phyloP scores from a whole-genome alignment of 1,284 basidiomycete species.

The Golubevia pallescens region DNA sequence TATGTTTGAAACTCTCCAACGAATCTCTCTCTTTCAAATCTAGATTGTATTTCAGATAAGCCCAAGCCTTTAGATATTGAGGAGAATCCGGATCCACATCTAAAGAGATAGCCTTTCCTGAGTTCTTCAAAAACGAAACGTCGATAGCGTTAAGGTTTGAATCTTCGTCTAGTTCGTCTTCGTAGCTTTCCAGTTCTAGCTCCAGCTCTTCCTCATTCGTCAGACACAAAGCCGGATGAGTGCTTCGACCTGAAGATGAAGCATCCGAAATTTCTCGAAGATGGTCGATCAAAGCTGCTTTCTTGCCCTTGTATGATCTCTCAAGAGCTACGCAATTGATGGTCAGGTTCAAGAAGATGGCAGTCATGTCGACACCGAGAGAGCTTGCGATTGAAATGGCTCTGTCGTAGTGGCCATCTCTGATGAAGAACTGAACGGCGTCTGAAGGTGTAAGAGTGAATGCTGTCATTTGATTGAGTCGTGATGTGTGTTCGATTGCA shows the following conservation, averaged over 20 bases:
- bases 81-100: neutral
- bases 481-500: too few relatives aligned
- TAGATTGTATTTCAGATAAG: neutral
- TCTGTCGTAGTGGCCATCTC: constrained; percentile 78
- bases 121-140: constrained; percentile 6
- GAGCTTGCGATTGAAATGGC: constrained; percentile 80
- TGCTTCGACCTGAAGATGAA: neutral
- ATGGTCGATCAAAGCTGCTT: constrained; percentile 2
- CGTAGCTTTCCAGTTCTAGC: constrained; percentile 6
- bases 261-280: neutral
- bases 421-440: constrained; percentile 80
- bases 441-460: constrained; percentile 65
- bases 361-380: constrained; percentile 83
- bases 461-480: too few relatives aligned
- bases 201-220: neutral
- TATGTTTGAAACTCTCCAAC: neutral
- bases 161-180: constrained; percentile 11
- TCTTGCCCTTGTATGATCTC: constrained; percentile 2
- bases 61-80: neutral
- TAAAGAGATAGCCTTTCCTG: neutral
- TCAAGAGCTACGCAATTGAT: constrained; percentile 72
- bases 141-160: constrained; percentile 3
- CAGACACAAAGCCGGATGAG: neutral
- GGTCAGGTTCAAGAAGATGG: constrained; percentile 80
- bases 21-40: neutral